These are phyloP conservation scores for Lumnitzera racemosa DNA, from an alignment of 345 rosid species.

Conservation along the genomic window DNA sequence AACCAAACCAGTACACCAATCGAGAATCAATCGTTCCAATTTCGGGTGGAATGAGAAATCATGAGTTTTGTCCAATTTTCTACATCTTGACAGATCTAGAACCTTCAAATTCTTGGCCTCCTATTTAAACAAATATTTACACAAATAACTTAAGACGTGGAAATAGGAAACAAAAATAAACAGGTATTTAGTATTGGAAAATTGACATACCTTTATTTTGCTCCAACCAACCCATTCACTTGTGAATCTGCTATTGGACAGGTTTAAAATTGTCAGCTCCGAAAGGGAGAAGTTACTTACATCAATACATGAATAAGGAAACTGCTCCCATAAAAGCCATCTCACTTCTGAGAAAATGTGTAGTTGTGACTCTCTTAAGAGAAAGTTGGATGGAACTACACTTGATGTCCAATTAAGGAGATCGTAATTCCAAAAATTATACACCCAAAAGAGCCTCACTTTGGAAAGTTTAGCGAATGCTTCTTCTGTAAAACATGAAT, in stretches of 20 bases:
- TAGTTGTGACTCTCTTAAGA: no score
- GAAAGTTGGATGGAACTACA: no score
- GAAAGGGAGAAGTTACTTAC: background rate
- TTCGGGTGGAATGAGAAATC: background rate
- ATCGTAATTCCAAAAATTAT: no score
- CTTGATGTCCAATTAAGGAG: no score
- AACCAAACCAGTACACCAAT: background rate
- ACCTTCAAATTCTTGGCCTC: background rate
- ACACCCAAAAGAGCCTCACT: background rate
- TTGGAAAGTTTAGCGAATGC: background rate
- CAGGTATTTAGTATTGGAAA: background rate
- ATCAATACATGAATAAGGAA: background rate
- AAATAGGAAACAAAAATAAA: background rate
- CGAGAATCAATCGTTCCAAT: constrained; percentile 6
- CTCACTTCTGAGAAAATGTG: background rate
- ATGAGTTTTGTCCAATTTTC: background rate
- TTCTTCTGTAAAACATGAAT: no score
- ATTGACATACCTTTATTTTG: background rate
- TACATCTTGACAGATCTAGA: background rate
- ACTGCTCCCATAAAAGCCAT: constrained; percentile 1
- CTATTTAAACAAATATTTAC: background rate
- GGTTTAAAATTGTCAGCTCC: background rate
- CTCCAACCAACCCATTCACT: constrained; percentile 1
- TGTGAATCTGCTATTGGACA: background rate
- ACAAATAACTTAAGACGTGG: background rate